Percentiles rank a stretch among this genome's conserved stretches.
Conservation (phyloP, 2,329 filamentous ascomycete genomes). For the Clarireedia homoeocarpa region DNA sequence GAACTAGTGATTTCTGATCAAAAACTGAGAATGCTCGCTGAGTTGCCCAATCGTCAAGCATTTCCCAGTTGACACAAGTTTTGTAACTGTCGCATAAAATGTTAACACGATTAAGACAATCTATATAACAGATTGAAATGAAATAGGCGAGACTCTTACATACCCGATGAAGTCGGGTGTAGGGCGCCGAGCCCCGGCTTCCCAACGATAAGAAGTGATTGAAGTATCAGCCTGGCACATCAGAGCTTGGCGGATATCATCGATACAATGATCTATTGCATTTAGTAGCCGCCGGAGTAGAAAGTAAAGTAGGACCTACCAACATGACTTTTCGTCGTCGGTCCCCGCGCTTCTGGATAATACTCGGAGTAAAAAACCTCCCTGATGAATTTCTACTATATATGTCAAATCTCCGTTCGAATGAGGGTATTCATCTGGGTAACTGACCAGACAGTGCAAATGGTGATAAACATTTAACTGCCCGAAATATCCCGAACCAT, state of each 20-base stretch:
- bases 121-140: too few species aligned
- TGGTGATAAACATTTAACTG: constrained; percentile 2
- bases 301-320: background rate
- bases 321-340: constrained; percentile 1
- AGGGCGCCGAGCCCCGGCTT: background rate
- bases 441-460: constrained; percentile 1
- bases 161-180: background rate
- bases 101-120: too few species aligned
- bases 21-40: constrained; percentile 1
- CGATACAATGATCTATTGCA: constrained; percentile 2
- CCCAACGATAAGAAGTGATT: background rate
- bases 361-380: constrained; percentile 1
- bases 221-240: constrained; percentile 6
- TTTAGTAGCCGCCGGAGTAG: background rate
- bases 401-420: background rate
- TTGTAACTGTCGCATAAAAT: background rate
- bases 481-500: constrained; percentile 1
- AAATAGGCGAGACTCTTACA: background rate
- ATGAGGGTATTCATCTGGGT: background rate
- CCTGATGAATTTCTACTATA: constrained; percentile 2
- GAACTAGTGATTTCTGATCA: constrained; percentile 1
- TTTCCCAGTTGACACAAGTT: constrained; percentile 3
- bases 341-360: constrained; percentile 1
- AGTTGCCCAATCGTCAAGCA: background rate
- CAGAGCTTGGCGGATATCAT: constrained; percentile 1